Base-by-base conservation (phyloP, 1,284 basidiomycete species). In the Microbotryomycetes sp. region DNA sequence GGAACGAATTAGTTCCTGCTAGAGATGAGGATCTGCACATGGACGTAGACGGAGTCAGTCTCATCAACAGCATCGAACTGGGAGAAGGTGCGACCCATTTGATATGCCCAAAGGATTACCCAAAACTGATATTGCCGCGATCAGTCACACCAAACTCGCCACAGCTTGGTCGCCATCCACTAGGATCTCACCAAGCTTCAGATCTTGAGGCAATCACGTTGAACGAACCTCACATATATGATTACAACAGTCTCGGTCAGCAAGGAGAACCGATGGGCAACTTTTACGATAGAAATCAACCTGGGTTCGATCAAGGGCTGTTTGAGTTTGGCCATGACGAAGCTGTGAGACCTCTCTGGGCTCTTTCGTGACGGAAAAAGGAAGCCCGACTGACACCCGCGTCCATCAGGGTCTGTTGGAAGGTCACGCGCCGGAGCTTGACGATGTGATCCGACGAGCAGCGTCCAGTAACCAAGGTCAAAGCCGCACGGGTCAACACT, bases 171-270 rank as follows among this genome's bases (percentile, higher is more conserved):
- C 54, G 52, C 28, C n/a, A 57, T 23, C 23, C 21, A 28, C 23
- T 23, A 23, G 18, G 21, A 28, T 26, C 23, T 51, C 49, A 18
- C 27, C 27, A 23, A 18, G 49, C 21, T 18, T 51, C 9, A 28
- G 57, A 59, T 30, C 26, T 58, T 27, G 61, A 60, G 26, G 56
- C 57, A 49, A 68, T 68, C 50, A 65, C 57, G 16, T 52, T 68
- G 5, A 56, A 61, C 9, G 66, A 68, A 31, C 66, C 64, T 16
- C 64, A 65, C n/a, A 31, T 65, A 18, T 41, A 65, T 13, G 64
- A 63, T 41, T 68, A 65, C 52, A 18, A 41, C 9, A 9, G 18
- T 41, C 11, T 41, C 35, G 35, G 35, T 11, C 11, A 41, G 35
- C 11, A 41, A 41, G 35, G 18, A 41, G 35, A 41, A 41, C 35